Percentiles rank a stretch among this genome's conserved stretches.
Conservation (phyloP, 164 flowering plant genomes). For the Umbilicus rupestris region DNA sequence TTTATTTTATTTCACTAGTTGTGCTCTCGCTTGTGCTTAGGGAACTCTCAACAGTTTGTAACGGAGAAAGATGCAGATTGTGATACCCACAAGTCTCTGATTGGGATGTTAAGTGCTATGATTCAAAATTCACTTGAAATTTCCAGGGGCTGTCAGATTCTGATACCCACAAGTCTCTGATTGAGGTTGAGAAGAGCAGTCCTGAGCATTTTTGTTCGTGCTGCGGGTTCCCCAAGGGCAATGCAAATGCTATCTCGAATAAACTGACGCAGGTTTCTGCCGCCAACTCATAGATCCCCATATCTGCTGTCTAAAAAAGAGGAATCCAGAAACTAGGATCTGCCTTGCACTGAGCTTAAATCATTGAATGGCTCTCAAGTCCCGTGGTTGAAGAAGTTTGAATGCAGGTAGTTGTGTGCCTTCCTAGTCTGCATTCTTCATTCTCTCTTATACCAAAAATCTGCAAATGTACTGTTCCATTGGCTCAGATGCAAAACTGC, state of each 20-base stretch:
- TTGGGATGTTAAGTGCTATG: slow-evolving; percentile 42
- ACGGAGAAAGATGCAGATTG: slow-evolving; percentile 45
- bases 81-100: slow-evolving; percentile 42
- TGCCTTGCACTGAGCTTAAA: slow-evolving; percentile 36
- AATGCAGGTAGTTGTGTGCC: too few species aligned
- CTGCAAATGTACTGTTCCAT: slow-evolving; percentile 19
- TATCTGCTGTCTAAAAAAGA: slow-evolving; percentile 21
- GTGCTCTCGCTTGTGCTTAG: too few species aligned
- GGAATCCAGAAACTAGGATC: slow-evolving; percentile 16
- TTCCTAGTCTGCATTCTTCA: too few species aligned
- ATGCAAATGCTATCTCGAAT: background rate
- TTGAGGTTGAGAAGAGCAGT: slow-evolving; percentile 33
- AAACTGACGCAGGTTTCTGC: slow-evolving; percentile 10
- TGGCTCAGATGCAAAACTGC: slow-evolving; percentile 26
- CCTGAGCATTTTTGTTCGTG: slow-evolving; percentile 42
- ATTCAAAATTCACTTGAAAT: slow-evolving; percentile 24
- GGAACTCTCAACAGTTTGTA: too few species aligned
- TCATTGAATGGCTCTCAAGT: slow-evolving; percentile 28
- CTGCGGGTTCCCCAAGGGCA: slow-evolving; percentile 29
- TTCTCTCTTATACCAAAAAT: too few species aligned
- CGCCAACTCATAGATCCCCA: slow-evolving; percentile 40
- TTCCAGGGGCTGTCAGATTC: slow-evolving; percentile 25
- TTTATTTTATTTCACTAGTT: too few species aligned
- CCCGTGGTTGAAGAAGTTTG: slow-evolving; percentile 25
- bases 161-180: slow-evolving; percentile 43